Evolutionary conservation across 176 grass and related monocot genomes (phyloP), one percentile per base, ranked within the genome.

Genomic region (Phoenix roebelenii): DNA sequence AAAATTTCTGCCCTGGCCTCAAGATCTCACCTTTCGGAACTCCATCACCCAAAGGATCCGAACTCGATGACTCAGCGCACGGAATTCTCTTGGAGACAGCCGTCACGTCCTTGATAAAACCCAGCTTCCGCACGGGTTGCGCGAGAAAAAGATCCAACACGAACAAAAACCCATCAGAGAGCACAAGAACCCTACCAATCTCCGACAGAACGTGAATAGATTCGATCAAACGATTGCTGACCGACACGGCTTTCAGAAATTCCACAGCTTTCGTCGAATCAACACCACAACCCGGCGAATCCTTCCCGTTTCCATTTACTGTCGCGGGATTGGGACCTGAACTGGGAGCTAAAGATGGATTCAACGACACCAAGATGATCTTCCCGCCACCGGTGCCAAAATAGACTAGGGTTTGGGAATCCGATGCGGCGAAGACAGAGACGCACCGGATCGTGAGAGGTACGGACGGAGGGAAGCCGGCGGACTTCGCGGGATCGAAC

Each of bases 311-410:
- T 44, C 35, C 35, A 44, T 44, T 44, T 12, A 12, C 35, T 14
- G 7, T 44, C 12, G 35, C 35, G 0, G 35, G 35, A 44, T 44
- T 44, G 35, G 35, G 35, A 44, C 9, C 7, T 14, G 35, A 14
- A 44, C 2, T 44, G 10, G 53, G 5, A 18, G 54, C 23, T 52
- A 29, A 57, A 17, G 66, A 19, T 15, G 52, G 66, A 24, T 22
- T 29, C 53, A 20, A 23, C 14, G 86, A 87, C 80, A 87, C 59
- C 17, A 97, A 77, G 56, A 90, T 82, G 7, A 97, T 68, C 72
- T 97, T 97, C 18, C 86, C 92, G 16, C 92, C 92, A 12, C 92
- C 86, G 0, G 92, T 90, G 74, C 92, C 92, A 59, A 96, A 19
- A 79, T 90, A 96, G 52, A 90, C 70, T 55, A 85, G 74, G 25